Conservation (phyloP, 2,329 filamentous ascomycete genomes). For the Passalora sequoiae region DNA sequence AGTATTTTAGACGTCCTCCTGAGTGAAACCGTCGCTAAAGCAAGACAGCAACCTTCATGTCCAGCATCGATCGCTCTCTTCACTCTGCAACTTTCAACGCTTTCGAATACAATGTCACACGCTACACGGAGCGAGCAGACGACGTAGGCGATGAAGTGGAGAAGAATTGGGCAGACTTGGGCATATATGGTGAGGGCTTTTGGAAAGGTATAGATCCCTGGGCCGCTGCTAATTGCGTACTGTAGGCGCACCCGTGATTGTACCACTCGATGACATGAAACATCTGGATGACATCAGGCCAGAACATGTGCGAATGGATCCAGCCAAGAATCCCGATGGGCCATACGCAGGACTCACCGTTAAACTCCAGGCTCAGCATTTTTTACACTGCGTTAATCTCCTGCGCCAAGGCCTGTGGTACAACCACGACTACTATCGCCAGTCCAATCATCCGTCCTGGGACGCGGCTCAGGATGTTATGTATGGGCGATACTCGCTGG, state of each 20-base stretch:
- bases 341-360: no score
- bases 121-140: slow-evolving; percentile 1
- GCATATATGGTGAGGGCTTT: not conserved
- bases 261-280: no score
- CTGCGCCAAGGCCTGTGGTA: slow-evolving; percentile 3
- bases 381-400: slow-evolving; percentile 4
- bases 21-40: no score
- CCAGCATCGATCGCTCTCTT: slow-evolving; percentile 3
- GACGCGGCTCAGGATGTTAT: not conserved
- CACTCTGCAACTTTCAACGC: slow-evolving; percentile 3
- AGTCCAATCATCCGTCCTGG: not conserved
- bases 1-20: no score
- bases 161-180: slow-evolving; percentile 4
- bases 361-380: no score
- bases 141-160: slow-evolving; percentile 6
- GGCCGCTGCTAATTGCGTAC: no score
- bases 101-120: slow-evolving; percentile 5
- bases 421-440: slow-evolving; percentile 3
- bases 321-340: no score
- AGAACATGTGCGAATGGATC: no score
- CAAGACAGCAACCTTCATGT: slow-evolving; percentile 6
- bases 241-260: no score
- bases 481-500: not conserved
- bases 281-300: no score
- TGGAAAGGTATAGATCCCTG: no score